phyloP scores from a whole-genome alignment of 129 eudicot genomes.

The Pittosporum tobira region DNA sequence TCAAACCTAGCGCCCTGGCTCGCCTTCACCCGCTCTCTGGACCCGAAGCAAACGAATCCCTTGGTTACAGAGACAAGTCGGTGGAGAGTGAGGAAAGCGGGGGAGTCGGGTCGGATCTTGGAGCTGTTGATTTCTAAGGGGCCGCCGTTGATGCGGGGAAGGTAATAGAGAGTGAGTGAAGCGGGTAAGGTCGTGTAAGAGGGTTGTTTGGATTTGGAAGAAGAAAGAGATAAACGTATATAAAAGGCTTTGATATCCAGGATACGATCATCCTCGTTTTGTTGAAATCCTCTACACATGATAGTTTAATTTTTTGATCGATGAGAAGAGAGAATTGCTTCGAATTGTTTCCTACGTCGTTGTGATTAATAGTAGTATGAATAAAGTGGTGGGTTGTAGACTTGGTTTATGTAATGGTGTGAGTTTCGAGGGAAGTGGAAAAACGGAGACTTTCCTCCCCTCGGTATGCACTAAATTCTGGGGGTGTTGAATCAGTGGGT shows the following conservation, averaged over 20 bases:
- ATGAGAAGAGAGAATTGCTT: too few relatives aligned
- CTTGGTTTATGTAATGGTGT: too few relatives aligned
- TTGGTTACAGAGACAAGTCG: constrained; percentile 24
- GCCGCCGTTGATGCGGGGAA: constrained; percentile 56
- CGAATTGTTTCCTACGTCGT: too few relatives aligned
- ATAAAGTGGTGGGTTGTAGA: too few relatives aligned
- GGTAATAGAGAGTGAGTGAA: constrained; percentile 43
- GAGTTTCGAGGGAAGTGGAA: too few relatives aligned
- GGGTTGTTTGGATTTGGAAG: constrained; percentile 10
- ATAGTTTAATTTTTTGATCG: neutral
- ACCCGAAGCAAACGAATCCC: constrained; percentile 26
- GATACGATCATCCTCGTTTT: constrained; percentile 35
- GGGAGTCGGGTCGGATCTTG: constrained; percentile 41
- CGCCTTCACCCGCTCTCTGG: constrained; percentile 41
- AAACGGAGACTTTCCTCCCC: too few relatives aligned
- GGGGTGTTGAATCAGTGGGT: too few relatives aligned
- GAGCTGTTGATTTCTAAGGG: constrained; percentile 52
- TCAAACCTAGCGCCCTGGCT: constrained; percentile 64
- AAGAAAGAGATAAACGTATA: constrained; percentile 15
- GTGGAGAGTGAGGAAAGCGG: constrained; percentile 64
- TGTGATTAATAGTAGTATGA: too few relatives aligned
- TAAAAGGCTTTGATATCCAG: constrained; percentile 46
- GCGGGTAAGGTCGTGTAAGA: constrained; percentile 34
- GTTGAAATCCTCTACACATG: constrained; percentile 68
- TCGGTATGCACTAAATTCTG: too few relatives aligned